phyloP scores from a whole-genome alignment of 768 basidiomycete species.

The Leccinum incarnatum region DNA sequence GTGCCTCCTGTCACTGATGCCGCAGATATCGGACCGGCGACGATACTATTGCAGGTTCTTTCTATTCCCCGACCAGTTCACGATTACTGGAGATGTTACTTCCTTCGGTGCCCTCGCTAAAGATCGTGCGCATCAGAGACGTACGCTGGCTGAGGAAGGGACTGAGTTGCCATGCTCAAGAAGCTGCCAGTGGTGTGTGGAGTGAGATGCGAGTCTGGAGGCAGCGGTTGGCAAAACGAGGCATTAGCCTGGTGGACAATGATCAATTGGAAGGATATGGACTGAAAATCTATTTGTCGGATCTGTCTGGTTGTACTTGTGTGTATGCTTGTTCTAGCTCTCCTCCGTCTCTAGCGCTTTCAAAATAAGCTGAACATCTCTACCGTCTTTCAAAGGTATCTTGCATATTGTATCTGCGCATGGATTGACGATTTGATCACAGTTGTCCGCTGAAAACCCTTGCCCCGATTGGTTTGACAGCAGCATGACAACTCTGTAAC shows the following conservation, averaged over 20 bases:
- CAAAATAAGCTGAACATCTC: background rate
- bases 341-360: background rate
- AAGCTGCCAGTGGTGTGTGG: constrained; percentile 74
- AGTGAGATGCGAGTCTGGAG: constrained; percentile 80
- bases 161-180: constrained; percentile 60
- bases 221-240: constrained; percentile 52
- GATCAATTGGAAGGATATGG: constrained; percentile 64
- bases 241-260: constrained; percentile 61
- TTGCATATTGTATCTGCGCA: too few species aligned
- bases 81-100: constrained; percentile 58
- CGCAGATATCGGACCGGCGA: constrained; percentile 29
- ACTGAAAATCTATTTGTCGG: constrained; percentile 9
- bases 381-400: too few species aligned
- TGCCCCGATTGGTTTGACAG: too few species aligned
- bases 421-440: too few species aligned
- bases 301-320: constrained; percentile 3
- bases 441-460: too few species aligned
- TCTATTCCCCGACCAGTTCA: constrained; percentile 72
- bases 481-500: too few species aligned
- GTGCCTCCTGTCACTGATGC: constrained; percentile 24
- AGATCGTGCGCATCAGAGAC: constrained; percentile 59
- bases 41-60: constrained; percentile 51
- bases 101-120: constrained; percentile 53
- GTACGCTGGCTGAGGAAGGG: constrained; percentile 72
- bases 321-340: constrained; percentile 5